phyloP scores from a whole-genome alignment of 1,139 yeast genomes.

The Nakaseomyces bracarensis region DNA sequence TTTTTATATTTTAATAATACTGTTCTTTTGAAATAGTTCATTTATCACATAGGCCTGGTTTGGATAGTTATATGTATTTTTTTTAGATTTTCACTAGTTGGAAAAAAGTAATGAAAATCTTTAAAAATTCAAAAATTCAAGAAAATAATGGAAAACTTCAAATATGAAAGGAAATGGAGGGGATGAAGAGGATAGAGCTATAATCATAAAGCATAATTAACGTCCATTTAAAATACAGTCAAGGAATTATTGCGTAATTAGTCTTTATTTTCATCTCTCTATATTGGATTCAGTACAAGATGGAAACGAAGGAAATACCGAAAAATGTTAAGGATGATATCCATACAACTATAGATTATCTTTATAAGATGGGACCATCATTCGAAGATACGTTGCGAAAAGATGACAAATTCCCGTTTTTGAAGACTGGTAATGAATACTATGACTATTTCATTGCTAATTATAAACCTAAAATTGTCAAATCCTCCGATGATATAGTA shows the following conservation, averaged over 20 bases:
- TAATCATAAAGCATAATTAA: too few species aligned
- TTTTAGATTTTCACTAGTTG: too few species aligned
- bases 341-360: slow-evolving; percentile 66
- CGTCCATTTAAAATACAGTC: too few species aligned
- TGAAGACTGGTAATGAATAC: slow-evolving; percentile 47
- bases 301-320: slow-evolving; percentile 10
- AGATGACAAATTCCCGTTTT: slow-evolving; percentile 55
- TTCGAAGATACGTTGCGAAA: slow-evolving; percentile 58
- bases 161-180: background rate
- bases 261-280: too few species aligned
- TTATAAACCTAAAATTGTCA: background rate
- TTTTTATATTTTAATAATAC: too few species aligned
- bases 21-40: too few species aligned
- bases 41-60: too few species aligned
- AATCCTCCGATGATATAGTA: background rate
- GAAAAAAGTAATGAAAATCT: too few species aligned
- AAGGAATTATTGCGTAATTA: too few species aligned
- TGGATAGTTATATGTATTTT: too few species aligned
- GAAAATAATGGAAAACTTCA: background rate
- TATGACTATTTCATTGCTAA: slow-evolving; percentile 35
- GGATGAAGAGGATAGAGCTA: background rate
- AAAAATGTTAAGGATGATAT: slow-evolving; percentile 42
- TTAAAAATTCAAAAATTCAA: too few species aligned
- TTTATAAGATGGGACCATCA: slow-evolving; percentile 54
- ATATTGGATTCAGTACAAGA: background rate